Conservation (phyloP, 2,329 filamentous ascomycete genomes). For the Cylindrodendrum hubeiense region DNA sequence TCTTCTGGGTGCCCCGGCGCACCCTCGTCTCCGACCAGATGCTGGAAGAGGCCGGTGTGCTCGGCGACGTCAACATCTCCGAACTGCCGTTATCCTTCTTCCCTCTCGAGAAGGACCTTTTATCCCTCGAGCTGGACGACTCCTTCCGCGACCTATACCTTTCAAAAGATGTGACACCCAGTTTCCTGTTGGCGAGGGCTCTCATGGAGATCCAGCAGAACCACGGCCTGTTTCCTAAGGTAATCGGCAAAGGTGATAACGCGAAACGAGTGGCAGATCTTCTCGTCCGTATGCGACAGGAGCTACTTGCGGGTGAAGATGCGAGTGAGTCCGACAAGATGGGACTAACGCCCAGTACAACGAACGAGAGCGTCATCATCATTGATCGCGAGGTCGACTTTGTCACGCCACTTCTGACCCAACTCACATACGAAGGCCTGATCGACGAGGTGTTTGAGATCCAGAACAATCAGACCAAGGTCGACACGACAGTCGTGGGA, state of each 20-base stretch:
- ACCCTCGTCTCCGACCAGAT: conserved; percentile 93
- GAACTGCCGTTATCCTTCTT: conserved; percentile 93
- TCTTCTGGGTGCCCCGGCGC: conserved; percentile 95
- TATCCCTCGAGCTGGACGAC: conserved; percentile 91
- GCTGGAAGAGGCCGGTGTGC: conserved; percentile 90
- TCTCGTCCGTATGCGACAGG: conserved; percentile 90
- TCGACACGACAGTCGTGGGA: conserved; percentile 91
- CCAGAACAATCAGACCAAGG: conserved; percentile 90
- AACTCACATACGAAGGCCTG: conserved; percentile 95
- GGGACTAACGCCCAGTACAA: conserved; percentile 85
- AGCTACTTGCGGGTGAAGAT: conserved; percentile 84
- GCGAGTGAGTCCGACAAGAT: conserved; percentile 70
- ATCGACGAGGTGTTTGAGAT: conserved; percentile 96
- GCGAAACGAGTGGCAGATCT: conserved; percentile 90
- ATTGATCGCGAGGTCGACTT: conserved; percentile 97
- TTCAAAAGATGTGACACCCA: conserved; percentile 90
- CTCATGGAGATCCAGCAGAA: conserved; percentile 94
- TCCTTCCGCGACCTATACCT: conserved; percentile 90
- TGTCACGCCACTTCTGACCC: conserved; percentile 90
- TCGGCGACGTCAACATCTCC: conserved; percentile 90
- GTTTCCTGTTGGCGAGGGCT: conserved; percentile 89
- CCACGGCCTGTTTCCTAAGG: conserved; percentile 93
- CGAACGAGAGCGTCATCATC: conserved; percentile 91
- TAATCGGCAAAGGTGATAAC: conserved; percentile 96
- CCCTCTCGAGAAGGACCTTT: conserved; percentile 88